phyloP scores from a whole-genome alignment of 129 eudicot species.

The Flaveria robusta region DNA sequence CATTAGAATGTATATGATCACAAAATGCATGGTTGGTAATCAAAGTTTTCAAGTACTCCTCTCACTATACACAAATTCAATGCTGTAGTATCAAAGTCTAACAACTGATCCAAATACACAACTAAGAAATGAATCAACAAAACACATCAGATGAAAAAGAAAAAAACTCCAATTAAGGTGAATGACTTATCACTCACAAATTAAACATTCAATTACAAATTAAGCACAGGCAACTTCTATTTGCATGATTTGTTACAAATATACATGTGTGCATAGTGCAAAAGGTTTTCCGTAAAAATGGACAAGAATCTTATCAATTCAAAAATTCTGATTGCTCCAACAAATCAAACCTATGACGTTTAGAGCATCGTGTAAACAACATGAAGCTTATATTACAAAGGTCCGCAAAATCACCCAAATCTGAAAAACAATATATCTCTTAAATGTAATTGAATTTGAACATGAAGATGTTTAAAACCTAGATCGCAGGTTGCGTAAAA shows the following conservation, averaged over 20 bases:
- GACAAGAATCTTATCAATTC: not conserved
- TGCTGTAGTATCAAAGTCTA: not conserved
- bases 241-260: too few relatives aligned
- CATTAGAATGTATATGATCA: too few relatives aligned
- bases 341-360: not conserved
- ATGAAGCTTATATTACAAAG: not conserved
- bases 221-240: too few relatives aligned
- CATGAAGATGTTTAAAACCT: constrained; percentile 46
- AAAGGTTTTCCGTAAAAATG: not conserved
- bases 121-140: not conserved
- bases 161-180: not conserved
- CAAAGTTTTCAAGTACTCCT: not conserved
- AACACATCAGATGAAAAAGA: not conserved
- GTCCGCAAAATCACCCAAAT: too few relatives aligned
- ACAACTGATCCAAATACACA: too few relatives aligned
- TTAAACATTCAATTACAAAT: not conserved
- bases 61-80: not conserved
- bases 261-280: too few relatives aligned
- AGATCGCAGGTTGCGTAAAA: constrained; percentile 72
- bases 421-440: too few relatives aligned
- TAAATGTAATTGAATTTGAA: not conserved
- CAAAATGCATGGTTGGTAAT: too few relatives aligned
- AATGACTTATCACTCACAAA: not conserved
- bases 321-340: not conserved
- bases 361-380: not conserved